A percentile compares a stretch with the other conserved stretches of the same genome.
Conservation (phyloP, 1,284 basidiomycete species). For the Leccinum variabile region DNA sequence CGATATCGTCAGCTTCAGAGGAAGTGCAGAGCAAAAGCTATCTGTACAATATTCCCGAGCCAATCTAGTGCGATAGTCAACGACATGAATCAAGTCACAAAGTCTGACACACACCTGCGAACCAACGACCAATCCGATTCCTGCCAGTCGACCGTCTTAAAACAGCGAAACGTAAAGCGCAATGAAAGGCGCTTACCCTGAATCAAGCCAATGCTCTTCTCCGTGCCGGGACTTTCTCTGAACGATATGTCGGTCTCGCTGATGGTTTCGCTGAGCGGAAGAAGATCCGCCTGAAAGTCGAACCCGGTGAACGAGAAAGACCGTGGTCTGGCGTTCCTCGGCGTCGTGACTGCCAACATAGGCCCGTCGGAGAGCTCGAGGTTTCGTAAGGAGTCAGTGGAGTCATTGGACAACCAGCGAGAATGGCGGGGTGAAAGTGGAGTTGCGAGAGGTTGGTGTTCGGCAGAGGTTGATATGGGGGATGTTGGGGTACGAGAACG, state of each 20-base stretch:
- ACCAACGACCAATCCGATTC: slow-evolving; percentile 83
- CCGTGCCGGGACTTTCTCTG: slow-evolving; percentile 50
- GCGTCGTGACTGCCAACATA: slow-evolving; percentile 30
- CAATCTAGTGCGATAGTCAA: slow-evolving; percentile 53
- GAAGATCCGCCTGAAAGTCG: slow-evolving; percentile 73
- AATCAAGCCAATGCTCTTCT: slow-evolving; percentile 75
- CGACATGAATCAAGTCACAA: background rate
- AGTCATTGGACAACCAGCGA: slow-evolving; percentile 46
- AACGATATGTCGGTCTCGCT: slow-evolving; percentile 57
- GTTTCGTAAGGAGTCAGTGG: slow-evolving; percentile 72
- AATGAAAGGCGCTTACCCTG: slow-evolving; percentile 57
- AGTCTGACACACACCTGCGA: slow-evolving; percentile 53
- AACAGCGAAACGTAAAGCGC: background rate
- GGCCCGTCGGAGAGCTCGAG: slow-evolving; percentile 73
- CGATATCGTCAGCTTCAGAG: slow-evolving; percentile 2
- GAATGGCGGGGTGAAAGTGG: slow-evolving; percentile 37
- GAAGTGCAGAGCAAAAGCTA: slow-evolving; percentile 1
- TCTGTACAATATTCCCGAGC: slow-evolving; percentile 87
- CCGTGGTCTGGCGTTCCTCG: slow-evolving; percentile 42
- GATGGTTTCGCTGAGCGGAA: slow-evolving; percentile 75
- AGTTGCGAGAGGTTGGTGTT: slow-evolving; percentile 37
- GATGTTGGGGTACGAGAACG: slow-evolving; percentile 19
- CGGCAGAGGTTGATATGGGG: slow-evolving; percentile 14
- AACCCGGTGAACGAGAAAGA: slow-evolving; percentile 77
- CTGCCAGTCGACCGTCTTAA: slow-evolving; percentile 39